Conservation (phyloP, 1,284 basidiomycete genomes). For the Thecaphora thlaspeos region DNA sequence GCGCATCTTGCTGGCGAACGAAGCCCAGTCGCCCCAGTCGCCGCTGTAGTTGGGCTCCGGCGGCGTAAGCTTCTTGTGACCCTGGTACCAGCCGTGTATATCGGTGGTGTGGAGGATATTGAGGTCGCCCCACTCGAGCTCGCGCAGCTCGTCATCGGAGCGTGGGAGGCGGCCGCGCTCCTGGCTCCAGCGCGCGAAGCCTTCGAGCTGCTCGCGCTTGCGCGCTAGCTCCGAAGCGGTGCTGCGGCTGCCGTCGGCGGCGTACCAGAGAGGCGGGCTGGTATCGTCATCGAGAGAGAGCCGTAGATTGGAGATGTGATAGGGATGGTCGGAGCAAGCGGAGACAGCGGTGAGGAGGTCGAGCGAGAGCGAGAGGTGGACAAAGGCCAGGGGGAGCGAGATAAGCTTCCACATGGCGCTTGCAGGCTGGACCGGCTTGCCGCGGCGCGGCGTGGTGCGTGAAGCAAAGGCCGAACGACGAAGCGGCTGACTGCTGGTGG, state of each 20-base stretch:
- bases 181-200: conserved; percentile 27
- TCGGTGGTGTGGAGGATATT: conserved; percentile 80
- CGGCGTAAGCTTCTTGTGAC: conserved; percentile 50
- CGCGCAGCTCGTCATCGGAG: conserved; percentile 49
- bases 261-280: background rate
- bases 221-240: conserved; percentile 15
- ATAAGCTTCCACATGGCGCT: background rate
- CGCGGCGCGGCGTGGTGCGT: too few relatives aligned
- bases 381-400: background rate
- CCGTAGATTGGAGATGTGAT: background rate
- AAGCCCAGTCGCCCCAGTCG: conserved; percentile 57
- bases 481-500: too few relatives aligned
- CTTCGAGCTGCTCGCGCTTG: conserved; percentile 29
- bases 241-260: background rate
- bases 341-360: conserved; percentile 2
- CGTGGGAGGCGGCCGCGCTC: conserved; percentile 42
- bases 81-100: conserved; percentile 64
- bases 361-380: conserved; percentile 5
- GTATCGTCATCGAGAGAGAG: background rate
- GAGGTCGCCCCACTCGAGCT: conserved; percentile 73
- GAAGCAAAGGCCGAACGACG: too few relatives aligned
- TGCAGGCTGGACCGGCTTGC: too few relatives aligned
- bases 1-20: conserved; percentile 53
- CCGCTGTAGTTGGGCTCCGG: conserved; percentile 54
- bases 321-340: conserved; percentile 6